Percentiles rank a stretch among this genome's conserved stretches.
Conservation (phyloP, 805 yeast species). For the Starmerella davenportii region DNA sequence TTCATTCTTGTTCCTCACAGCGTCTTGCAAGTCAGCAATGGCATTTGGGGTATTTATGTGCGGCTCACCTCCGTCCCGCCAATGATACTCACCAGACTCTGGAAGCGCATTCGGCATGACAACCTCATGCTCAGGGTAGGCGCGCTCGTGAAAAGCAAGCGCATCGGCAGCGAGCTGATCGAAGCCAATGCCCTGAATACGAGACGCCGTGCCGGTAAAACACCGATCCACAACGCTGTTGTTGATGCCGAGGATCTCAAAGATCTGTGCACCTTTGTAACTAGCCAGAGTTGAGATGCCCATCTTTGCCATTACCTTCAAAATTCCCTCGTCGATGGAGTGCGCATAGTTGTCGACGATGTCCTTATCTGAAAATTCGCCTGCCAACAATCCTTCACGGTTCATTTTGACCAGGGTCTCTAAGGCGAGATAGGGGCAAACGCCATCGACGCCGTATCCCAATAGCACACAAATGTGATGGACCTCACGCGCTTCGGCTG, state of each 20-base stretch:
- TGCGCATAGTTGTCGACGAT: constrained; percentile 63
- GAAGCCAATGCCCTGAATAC: constrained; percentile 89
- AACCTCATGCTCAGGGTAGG: constrained; percentile 63
- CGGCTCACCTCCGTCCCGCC: constrained; percentile 97
- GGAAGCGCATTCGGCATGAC: constrained; percentile 60
- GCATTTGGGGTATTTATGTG: constrained; percentile 92
- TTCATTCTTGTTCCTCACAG: constrained; percentile 94
- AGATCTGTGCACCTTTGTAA: constrained; percentile 98
- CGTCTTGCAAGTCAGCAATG: constrained; percentile 88
- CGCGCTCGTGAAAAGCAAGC: constrained; percentile 79
- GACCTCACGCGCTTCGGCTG: constrained; percentile 95
- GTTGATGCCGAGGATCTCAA: constrained; percentile 91
- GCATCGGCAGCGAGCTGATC: constrained; percentile 96
- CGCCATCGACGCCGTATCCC: constrained; percentile 95
- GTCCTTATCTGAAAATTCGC: constrained; percentile 36
- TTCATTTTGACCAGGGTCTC: constrained; percentile 77
- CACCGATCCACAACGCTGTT: constrained; percentile 89
- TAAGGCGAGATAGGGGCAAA: constrained; percentile 83
- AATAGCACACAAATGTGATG: constrained; percentile 87
- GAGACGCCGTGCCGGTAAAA: constrained; percentile 92
- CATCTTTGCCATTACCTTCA: constrained; percentile 98
- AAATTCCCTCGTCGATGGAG: constrained; percentile 76
- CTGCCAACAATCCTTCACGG: constrained; percentile 43
- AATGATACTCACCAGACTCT: constrained; percentile 92
- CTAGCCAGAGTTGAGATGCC: constrained; percentile 96